These are phyloP conservation scores for Pythium chondricola DNA, from an alignment of 352 stramenopile species.

Conservation along the genomic window DNA sequence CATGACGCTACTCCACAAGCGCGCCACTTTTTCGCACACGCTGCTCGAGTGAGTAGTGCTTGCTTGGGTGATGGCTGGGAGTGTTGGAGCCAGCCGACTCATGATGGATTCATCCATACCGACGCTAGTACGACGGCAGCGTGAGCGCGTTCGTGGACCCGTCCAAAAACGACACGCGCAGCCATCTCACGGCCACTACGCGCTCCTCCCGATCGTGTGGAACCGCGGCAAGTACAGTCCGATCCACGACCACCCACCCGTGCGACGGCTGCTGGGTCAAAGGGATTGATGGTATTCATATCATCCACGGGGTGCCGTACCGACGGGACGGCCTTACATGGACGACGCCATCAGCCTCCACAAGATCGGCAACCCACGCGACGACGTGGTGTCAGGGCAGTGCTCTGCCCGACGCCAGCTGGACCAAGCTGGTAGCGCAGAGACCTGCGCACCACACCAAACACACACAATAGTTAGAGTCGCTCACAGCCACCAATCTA, in stretches of 20 bases:
- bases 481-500: too few species aligned
- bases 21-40: conserved; percentile 21
- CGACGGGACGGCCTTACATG: conserved; percentile 38
- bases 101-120: background rate
- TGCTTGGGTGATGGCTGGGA: background rate
- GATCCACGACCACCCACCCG: conserved; percentile 87
- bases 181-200: conserved; percentile 87
- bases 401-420: too few species aligned
- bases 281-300: conserved; percentile 57
- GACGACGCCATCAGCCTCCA: conserved; percentile 74
- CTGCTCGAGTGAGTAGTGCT: conserved; percentile 30
- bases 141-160: conserved; percentile 53
- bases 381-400: conserved; percentile 17
- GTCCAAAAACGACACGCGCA: conserved; percentile 86
- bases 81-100: background rate
- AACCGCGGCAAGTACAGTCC: conserved; percentile 71
- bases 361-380: conserved; percentile 68
- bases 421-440: too few species aligned
- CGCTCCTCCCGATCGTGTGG: conserved; percentile 90
- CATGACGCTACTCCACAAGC: conserved; percentile 33
- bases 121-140: conserved; percentile 25
- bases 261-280: conserved; percentile 83
- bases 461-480: too few species aligned
- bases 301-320: conserved; percentile 72
- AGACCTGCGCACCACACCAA: too few species aligned